A percentile compares a stretch with the other conserved stretches of the same genome.
phyloP scores from a whole-genome alignment of 306 rosid species.

The Vigna nakashimae region DNA sequence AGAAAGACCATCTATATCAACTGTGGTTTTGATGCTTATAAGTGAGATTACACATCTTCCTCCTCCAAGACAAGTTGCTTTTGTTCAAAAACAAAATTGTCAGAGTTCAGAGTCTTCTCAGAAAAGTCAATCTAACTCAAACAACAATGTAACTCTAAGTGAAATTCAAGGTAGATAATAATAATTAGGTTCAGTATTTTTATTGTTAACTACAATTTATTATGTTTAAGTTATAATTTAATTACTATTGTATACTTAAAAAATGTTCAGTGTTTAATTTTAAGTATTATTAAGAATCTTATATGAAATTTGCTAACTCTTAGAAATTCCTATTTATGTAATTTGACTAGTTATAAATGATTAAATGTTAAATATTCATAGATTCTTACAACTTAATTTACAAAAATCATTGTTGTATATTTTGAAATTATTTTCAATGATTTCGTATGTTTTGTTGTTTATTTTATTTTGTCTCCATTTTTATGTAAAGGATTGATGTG shows the following conservation, averaged over 20 bases:
- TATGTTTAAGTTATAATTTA: background rate
- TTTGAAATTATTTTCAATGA: too few relatives aligned
- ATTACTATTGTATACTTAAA: background rate
- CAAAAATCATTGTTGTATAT: too few relatives aligned
- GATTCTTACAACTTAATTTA: too few relatives aligned
- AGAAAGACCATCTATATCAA: conserved; percentile 51
- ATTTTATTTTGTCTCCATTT: too few relatives aligned
- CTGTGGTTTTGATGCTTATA: conserved; percentile 50
- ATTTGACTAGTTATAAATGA: too few relatives aligned
- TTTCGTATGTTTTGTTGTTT: too few relatives aligned
- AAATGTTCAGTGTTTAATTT: background rate
- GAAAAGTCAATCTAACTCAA: conserved; percentile 42
- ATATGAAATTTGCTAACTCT: background rate
- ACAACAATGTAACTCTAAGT: conserved; percentile 48
- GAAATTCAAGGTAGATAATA: conserved; percentile 45
- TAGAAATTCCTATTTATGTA: background rate
- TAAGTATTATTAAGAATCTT: background rate
- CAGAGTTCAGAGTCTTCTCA: conserved; percentile 38
- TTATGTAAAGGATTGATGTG: too few relatives aligned
- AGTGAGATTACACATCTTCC: conserved; percentile 54
- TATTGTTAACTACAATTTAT: background rate
- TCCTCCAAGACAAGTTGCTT: conserved; percentile 46
- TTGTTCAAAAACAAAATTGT: conserved; percentile 35
- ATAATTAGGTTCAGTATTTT: too few relatives aligned
- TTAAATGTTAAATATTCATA: too few relatives aligned